These are phyloP conservation scores for Plasmodium coatneyi DNA, from an alignment of 169 alveolate genomes.

Conservation along the genomic window DNA sequence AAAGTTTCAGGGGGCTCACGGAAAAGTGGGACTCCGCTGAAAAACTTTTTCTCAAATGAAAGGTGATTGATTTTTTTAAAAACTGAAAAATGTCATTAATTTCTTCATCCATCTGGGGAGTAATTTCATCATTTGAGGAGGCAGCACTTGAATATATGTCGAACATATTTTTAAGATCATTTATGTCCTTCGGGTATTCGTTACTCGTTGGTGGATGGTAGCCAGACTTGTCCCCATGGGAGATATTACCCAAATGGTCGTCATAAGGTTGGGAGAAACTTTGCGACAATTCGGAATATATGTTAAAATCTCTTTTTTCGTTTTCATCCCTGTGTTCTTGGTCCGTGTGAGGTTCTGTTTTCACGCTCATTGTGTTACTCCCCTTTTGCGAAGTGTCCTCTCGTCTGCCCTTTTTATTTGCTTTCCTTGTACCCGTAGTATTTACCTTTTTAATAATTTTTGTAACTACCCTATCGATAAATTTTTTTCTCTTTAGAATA, in stretches of 20 bases:
- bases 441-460: conserved; percentile 26
- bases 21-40: conserved; percentile 89
- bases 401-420: neutral
- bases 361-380: neutral
- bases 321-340: neutral
- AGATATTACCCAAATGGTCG: neutral
- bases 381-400: neutral
- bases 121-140: conserved; percentile 83
- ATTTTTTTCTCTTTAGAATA: conserved; percentile 32
- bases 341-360: conserved; percentile 4
- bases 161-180: conserved; percentile 86
- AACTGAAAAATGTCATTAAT: conserved; percentile 43
- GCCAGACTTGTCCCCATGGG: neutral
- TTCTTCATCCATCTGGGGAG: conserved; percentile 39
- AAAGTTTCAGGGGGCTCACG: conserved; percentile 81
- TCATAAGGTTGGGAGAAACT: neutral
- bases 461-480: conserved; percentile 16
- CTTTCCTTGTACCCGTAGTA: neutral
- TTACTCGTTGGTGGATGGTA: neutral
- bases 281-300: neutral
- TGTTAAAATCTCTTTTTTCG: conserved; percentile 6
- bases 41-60: conserved; percentile 93
- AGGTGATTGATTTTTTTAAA: conserved; percentile 79
- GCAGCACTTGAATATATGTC: conserved; percentile 88
- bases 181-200: conserved; percentile 11